Base-by-base conservation (phyloP, 306 rosid genomes). In the Trichosanthes truncata region DNA sequence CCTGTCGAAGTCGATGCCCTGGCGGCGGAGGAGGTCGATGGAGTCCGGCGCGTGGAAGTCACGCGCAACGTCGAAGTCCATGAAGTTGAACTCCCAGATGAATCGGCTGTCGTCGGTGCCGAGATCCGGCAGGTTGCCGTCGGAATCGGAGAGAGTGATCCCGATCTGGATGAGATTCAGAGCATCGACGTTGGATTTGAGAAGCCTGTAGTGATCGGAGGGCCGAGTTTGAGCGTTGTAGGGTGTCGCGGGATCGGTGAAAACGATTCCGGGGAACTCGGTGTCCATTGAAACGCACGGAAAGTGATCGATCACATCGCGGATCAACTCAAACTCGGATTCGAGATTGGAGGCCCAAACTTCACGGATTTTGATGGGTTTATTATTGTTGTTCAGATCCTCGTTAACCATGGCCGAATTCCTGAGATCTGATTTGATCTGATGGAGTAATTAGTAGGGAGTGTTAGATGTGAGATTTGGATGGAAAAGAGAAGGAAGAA, bases 41-140 rank as follows among this genome's bases (percentile, higher is more conserved):
- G 96, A 89, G 25, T 88, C 91, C 0, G 83, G 88, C 0, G 93
- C 87, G 88, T 89, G 84, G 0, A 31, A 18, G 59, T 93, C 89
- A 63, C 89, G 90, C 77, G 73, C 78, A 1, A 80, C 79, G 66
- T 93, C 83, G 53, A 93, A 93, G 25, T 93, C 97, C 26, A 46
- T n/a, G 67, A 93, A 93, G 43, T 93, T 93, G 83, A 93, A 91
- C 49, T 93, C 90, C 97, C 96, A 91, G 48, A 93, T 91, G 82
- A 80, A 89, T 13, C 88, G 83, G 63, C 73, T 81, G 0, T 9
- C 48, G 52, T 10, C 59, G 7, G 87, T 41, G 18, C 89, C 96
- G 35, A 91, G 89, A 6, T 84, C 84, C 0, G 98, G 98, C 2
- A 93, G 90, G 76, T 91, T 91, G 0, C 98, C 98, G 9, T 76